Conservation (phyloP, 83 land plant genomes). For the Picea abies region DNA sequence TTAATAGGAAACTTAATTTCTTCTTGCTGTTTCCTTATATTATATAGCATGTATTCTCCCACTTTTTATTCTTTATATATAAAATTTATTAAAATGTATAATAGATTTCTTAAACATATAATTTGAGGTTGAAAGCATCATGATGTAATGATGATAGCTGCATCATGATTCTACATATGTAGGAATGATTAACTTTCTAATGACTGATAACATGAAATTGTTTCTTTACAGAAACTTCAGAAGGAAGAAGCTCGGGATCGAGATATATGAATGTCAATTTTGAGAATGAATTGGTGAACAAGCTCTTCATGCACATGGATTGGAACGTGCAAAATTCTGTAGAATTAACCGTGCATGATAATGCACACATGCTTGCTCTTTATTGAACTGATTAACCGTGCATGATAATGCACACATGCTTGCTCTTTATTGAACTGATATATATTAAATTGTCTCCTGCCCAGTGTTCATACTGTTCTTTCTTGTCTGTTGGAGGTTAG, state of each 20-base stretch:
- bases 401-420: background rate
- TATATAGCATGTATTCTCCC: background rate
- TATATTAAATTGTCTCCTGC: background rate
- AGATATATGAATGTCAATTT: background rate
- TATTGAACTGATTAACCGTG: constrained; percentile 1
- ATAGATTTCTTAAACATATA: background rate
- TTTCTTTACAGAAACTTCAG: constrained; percentile 6
- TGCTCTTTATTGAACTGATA: background rate
- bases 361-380: background rate
- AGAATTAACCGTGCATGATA: background rate
- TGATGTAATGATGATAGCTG: background rate
- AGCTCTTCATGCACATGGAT: too few species aligned
- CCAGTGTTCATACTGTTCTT: background rate
- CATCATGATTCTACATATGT: background rate
- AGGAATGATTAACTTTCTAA: constrained; percentile 1
- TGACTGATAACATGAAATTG: constrained; percentile 5
- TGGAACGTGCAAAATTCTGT: background rate
- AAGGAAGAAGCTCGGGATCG: constrained; percentile 3
- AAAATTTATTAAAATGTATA: background rate
- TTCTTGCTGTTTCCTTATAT: background rate
- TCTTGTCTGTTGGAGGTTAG: background rate
- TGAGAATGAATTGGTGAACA: background rate
- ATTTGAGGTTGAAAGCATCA: background rate
- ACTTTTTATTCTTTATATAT: background rate
- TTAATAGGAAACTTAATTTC: too few species aligned